Evolutionary conservation across 2,329 filamentous ascomycete genomes (phyloP).

Genomic region (Dactylella cylindrospora): DNA sequence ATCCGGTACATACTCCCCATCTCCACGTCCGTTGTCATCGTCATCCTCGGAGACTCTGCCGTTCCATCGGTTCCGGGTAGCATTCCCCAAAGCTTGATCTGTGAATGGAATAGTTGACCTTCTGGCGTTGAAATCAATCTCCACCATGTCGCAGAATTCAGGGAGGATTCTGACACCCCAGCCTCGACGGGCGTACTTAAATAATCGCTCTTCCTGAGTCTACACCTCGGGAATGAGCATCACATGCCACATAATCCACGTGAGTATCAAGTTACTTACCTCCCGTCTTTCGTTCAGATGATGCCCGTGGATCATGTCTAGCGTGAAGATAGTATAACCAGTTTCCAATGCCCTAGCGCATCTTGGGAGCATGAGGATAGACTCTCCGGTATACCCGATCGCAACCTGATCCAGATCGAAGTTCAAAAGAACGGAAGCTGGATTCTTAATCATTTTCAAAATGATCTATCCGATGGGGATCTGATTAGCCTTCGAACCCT

Average conservation of each 20-base stretch:
- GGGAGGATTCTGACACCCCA: slow-evolving; percentile 49
- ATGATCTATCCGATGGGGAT: slow-evolving; percentile 39
- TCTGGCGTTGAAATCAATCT: slow-evolving; percentile 40
- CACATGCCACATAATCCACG: background rate
- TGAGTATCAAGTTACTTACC: slow-evolving; percentile 16
- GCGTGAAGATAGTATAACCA: slow-evolving; percentile 47
- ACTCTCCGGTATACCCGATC: slow-evolving; percentile 49
- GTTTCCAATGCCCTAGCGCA: slow-evolving; percentile 50
- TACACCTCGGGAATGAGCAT: background rate
- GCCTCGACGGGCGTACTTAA: slow-evolving; percentile 49
- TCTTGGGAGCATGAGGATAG: slow-evolving; percentile 49
- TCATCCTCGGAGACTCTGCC: too few species aligned
- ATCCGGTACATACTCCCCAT: background rate
- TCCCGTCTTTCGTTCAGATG: slow-evolving; percentile 47
- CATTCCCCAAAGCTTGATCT: slow-evolving; percentile 18
- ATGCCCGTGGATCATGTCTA: slow-evolving; percentile 49
- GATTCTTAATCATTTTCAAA: slow-evolving; percentile 47
- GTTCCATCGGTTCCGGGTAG: background rate
- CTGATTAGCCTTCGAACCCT: background rate
- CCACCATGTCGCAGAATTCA: slow-evolving; percentile 47
- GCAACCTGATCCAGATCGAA: slow-evolving; percentile 50
- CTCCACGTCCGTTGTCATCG: background rate
- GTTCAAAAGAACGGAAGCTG: slow-evolving; percentile 48
- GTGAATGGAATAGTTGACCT: slow-evolving; percentile 4
- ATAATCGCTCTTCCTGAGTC: slow-evolving; percentile 45